phyloP scores from a whole-genome alignment of 2,329 filamentous ascomycete species.

The Didymella lethalis region DNA sequence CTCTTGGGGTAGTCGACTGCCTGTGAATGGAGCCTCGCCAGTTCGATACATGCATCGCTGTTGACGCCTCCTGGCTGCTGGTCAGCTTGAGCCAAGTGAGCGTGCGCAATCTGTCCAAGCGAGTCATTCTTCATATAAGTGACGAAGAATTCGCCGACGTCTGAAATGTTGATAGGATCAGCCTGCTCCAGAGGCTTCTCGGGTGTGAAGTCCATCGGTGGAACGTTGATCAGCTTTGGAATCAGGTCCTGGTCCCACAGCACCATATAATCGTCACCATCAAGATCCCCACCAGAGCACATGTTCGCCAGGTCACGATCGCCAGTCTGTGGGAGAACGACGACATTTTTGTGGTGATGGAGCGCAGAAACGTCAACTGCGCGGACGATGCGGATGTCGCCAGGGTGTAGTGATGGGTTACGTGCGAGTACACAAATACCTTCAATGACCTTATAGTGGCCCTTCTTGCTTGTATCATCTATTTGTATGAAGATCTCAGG shows the following conservation, averaged over 20 bases:
- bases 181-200: conserved; percentile 64
- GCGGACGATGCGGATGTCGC: conserved; percentile 86
- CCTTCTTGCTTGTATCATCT: conserved; percentile 62
- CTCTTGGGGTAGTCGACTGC: conserved; percentile 97
- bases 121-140: conserved; percentile 91
- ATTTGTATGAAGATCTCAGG: conserved; percentile 93
- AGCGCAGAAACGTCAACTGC: conserved; percentile 80
- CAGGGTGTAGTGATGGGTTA: conserved; percentile 92
- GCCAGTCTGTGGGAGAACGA: conserved; percentile 84
- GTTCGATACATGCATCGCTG: conserved; percentile 69
- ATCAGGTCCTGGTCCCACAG: conserved; percentile 85
- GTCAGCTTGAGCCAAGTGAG: conserved; percentile 83
- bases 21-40: conserved; percentile 84
- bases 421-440: conserved; percentile 85
- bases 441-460: conserved; percentile 70
- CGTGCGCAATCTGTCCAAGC: conserved; percentile 78
- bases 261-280: conserved; percentile 94
- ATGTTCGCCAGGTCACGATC: conserved; percentile 88
- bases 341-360: conserved; percentile 79
- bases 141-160: conserved; percentile 87
- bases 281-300: conserved; percentile 94
- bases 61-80: conserved; percentile 67
- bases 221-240: conserved; percentile 68
- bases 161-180: conserved; percentile 71
- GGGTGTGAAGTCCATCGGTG: conserved; percentile 79